These are phyloP conservation scores for Eucalyptus camaldulensis DNA, from an alignment of 345 rosid species.

Conservation along the genomic window DNA sequence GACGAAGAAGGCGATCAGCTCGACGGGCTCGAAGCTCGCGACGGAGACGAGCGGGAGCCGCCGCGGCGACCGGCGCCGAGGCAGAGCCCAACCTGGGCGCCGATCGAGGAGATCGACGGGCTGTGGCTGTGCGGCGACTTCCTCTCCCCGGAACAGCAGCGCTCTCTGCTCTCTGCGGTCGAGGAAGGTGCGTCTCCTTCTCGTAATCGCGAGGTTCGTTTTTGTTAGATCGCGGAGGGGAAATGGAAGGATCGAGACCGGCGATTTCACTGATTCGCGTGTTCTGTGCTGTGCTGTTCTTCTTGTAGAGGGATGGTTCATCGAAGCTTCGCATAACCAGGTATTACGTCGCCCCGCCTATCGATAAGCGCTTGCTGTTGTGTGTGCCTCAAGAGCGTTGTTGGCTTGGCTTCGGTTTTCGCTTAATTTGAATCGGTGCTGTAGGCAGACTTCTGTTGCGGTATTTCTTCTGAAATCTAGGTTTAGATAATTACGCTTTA, in stretches of 20 bases:
- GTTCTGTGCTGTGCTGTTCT: background rate
- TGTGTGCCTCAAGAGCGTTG: background rate
- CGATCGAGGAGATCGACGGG: constrained; percentile 37
- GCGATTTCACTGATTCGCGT: background rate
- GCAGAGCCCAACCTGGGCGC: constrained; percentile 31
- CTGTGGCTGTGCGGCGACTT: constrained; percentile 62
- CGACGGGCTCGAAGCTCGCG: background rate
- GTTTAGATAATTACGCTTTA: background rate
- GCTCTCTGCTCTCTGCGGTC: constrained; percentile 43
- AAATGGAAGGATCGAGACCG: background rate
- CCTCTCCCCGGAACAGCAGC: constrained; percentile 45
- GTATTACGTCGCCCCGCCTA: constrained; percentile 3
- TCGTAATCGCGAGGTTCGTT: background rate
- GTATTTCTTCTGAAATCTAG: background rate
- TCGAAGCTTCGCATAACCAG: constrained; percentile 64
- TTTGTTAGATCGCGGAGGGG: background rate
- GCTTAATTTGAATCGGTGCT: background rate
- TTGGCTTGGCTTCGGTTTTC: background rate
- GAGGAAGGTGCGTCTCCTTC: constrained; percentile 24
- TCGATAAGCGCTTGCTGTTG: no score
- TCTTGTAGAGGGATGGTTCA: constrained; percentile 77
- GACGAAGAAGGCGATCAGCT: constrained; percentile 29
- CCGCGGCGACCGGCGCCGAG: background rate
- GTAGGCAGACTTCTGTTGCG: background rate
- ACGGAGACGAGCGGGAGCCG: background rate